A percentile compares a stretch with the other conserved stretches of the same genome.
Evolutionary conservation across 2,329 filamentous ascomycete genomes (phyloP).

Genomic region (Sclerotiophoma versabilis): DNA sequence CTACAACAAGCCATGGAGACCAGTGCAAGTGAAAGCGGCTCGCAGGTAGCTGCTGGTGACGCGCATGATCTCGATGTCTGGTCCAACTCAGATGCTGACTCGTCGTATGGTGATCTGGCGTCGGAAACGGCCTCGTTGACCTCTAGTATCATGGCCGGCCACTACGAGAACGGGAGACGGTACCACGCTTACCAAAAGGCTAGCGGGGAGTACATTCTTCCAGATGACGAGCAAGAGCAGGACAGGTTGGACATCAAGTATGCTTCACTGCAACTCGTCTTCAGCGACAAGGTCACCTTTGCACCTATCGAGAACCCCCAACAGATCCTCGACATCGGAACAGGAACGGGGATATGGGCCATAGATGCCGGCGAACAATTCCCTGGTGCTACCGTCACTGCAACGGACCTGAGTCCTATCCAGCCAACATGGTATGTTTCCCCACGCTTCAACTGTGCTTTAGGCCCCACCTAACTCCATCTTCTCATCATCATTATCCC

Average conservation of each 20-base stretch:
- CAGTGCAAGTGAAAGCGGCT: conserved; percentile 18
- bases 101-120: conserved; percentile 30
- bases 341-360: conserved; percentile 45
- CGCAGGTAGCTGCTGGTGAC: conserved; percentile 3
- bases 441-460: not conserved
- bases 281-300: conserved; percentile 37
- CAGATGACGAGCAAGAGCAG: conserved; percentile 37
- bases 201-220: conserved; percentile 31
- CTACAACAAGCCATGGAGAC: conserved; percentile 14
- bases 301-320: conserved; percentile 37
- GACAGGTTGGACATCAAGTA: conserved; percentile 34
- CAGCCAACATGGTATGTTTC: conserved; percentile 36
- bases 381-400: conserved; percentile 29
- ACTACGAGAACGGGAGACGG: conserved; percentile 39
- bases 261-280: conserved; percentile 32
- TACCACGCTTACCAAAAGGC: conserved; percentile 31
- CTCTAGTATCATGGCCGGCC: conserved; percentile 35
- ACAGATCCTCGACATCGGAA: conserved; percentile 41
- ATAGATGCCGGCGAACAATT: conserved; percentile 43
- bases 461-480: not conserved
- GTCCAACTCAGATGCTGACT: conserved; percentile 27
- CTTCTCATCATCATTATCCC: not conserved
- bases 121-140: conserved; percentile 38
- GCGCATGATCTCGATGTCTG: conserved; percentile 24
- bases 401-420: conserved; percentile 46